Base-by-base conservation (phyloP, 805 yeast species). In the Candida arabinofermentans region DNA sequence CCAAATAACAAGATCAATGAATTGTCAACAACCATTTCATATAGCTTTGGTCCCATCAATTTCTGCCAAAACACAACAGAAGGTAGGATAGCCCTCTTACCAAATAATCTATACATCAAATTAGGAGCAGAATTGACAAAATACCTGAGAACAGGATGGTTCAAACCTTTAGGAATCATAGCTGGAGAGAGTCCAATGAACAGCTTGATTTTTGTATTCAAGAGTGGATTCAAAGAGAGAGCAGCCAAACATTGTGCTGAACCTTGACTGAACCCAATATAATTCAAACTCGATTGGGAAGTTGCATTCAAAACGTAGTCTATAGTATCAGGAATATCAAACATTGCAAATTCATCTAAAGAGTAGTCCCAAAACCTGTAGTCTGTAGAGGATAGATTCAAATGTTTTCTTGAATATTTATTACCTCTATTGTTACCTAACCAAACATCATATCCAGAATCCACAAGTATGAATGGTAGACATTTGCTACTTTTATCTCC, bases 101-200 rank as follows among this genome's bases (percentile, higher is more conserved):
- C 95, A 59, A 90, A 90, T 30, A 88, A 61, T 36, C 82, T 59
- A 57, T 72, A 86, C 55, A 90, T 66, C 30, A 88, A 61, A 40
- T 77, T 70, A 1, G 97, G 96, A 3, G 89, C 80, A 1, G 93
- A 75, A 50, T 83, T 77, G 46, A 86, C 77, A 36, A 91, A 67
- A 0, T 85, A 72, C 4, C 58, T 50, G 21, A 57, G 49, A 9
- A 58, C 12, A 13, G 60, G 59, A 27, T 57, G 59, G 78, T 88
- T 33, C 31, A 90, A 69, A 2, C 95, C 93, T 34, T 80, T 83
- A 0, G 98, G 98, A 0, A 95, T 83, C 74, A 91, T 83, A 1
- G 97, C 97, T 0, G 98, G 98, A 0, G 96, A 86, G 34, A 90
- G 75, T 2, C 96, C 96, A 42, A 90, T 77, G 48, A 90, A 83